Conservation (phyloP, 345 rosid species). For the Nephelium lappaceum region DNA sequence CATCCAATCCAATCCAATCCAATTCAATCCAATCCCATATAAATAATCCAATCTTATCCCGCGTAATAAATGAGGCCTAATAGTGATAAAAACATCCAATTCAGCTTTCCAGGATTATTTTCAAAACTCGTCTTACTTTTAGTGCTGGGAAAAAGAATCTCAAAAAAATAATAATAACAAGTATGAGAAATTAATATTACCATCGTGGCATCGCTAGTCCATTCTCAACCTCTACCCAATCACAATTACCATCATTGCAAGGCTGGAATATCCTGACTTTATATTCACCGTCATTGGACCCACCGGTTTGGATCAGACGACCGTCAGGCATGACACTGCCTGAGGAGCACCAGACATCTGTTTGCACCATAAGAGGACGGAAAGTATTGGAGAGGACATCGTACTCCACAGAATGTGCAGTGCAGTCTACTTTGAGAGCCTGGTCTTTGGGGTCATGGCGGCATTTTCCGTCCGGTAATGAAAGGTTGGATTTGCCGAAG, state of each 20-base stretch:
- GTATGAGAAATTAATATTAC: conserved; percentile 12
- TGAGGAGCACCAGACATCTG: conserved; percentile 85
- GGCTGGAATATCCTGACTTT: conserved; percentile 58
- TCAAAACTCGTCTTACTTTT: too few species aligned
- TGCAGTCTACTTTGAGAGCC: conserved; percentile 59
- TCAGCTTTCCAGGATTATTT: too few species aligned
- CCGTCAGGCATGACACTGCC: conserved; percentile 70
- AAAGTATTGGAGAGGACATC: conserved; percentile 48
- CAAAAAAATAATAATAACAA: too few species aligned
- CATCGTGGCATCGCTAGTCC: conserved; percentile 56
- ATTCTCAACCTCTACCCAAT: conserved; percentile 62
- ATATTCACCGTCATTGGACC: conserved; percentile 51
- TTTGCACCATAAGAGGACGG: conserved; percentile 66
- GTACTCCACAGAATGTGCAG: conserved; percentile 85
- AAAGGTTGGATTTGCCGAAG: conserved; percentile 67
- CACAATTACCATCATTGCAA: conserved; percentile 32
- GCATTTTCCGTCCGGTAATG: conserved; percentile 63
- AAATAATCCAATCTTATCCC: too few species aligned
- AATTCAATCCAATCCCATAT: too few species aligned
- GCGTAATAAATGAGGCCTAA: too few species aligned
- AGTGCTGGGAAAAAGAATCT: too few species aligned
- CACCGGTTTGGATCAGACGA: conserved; percentile 66
- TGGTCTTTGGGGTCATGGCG: conserved; percentile 50
- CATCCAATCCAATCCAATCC: too few species aligned
- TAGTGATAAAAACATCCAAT: too few species aligned